phyloP scores from a whole-genome alignment of 1,284 basidiomycete genomes.

The Retiboletus flavoniger region DNA sequence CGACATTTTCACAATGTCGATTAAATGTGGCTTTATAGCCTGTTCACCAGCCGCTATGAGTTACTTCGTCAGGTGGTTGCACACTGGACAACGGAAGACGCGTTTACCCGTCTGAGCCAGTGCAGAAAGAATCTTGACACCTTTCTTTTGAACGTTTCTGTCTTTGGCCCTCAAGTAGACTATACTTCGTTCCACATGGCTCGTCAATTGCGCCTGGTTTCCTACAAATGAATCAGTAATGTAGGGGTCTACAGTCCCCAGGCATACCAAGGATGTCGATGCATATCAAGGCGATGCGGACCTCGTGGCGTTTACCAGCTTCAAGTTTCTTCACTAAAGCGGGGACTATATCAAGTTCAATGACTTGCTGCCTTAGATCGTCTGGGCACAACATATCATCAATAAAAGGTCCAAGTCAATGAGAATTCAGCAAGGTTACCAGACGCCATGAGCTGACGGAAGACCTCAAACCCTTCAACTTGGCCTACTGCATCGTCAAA shows the following conservation, averaged over 20 bases:
- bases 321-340: conserved; percentile 3
- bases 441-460: conserved; percentile 1
- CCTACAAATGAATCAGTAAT: neutral
- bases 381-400: neutral
- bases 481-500: conserved; percentile 16
- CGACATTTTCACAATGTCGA: conserved; percentile 7
- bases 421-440: neutral
- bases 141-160: too few relatives aligned
- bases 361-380: neutral
- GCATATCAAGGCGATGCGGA: conserved; percentile 3
- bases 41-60: conserved; percentile 1
- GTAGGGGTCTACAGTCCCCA: neutral
- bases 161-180: neutral
- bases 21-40: neutral
- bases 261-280: conserved; percentile 8
- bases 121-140: too few relatives aligned
- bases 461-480: conserved; percentile 2
- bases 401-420: neutral
- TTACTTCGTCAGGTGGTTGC: neutral
- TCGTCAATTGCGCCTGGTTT: neutral
- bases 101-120: conserved; percentile 4
- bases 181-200: neutral
- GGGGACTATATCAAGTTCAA: neutral
- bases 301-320: neutral
- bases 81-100: neutral